A percentile compares a stretch with the other conserved stretches of the same genome.
Conservation (phyloP, 2,329 filamentous ascomycete genomes). For the Colletotrichum euphorbiae region DNA sequence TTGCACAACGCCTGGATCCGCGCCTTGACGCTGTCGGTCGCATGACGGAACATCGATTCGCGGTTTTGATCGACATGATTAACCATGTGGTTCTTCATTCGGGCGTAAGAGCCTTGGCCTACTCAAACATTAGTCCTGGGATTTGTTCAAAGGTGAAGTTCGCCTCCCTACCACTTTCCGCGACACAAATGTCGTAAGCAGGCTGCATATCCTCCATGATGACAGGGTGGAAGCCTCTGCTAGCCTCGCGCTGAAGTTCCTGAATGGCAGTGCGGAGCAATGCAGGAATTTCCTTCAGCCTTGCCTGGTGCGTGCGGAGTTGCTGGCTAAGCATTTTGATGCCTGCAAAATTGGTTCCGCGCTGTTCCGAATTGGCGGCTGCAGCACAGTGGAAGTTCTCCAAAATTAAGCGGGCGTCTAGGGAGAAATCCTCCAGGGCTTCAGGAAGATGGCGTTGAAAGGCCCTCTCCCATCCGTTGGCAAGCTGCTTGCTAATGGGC, state of each 20-base stretch:
- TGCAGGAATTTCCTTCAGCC: constrained; percentile 37
- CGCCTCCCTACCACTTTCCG: constrained; percentile 22
- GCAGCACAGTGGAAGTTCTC: constrained; percentile 35
- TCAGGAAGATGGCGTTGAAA: constrained; percentile 44
- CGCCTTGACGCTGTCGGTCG: constrained; percentile 37
- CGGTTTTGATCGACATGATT: constrained; percentile 39
- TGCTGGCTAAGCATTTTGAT: constrained; percentile 44
- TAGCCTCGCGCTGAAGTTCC: constrained; percentile 44
- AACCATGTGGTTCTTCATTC: constrained; percentile 45
- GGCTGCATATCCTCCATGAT: constrained; percentile 42
- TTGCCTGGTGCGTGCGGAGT: constrained; percentile 37
- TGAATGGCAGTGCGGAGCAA: constrained; percentile 22
- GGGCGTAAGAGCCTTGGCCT: constrained; percentile 43
- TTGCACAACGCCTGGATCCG: constrained; percentile 35
- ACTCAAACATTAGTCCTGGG: neutral
- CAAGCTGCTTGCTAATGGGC: constrained; percentile 42
- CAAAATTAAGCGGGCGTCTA: constrained; percentile 16
- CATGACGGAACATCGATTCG: constrained; percentile 41
- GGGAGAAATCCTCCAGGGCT: constrained; percentile 24
- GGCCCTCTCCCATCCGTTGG: constrained; percentile 44
- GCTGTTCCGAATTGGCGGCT: constrained; percentile 26
- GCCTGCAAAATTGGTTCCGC: constrained; percentile 27
- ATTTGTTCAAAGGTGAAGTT: neutral
- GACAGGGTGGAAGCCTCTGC: constrained; percentile 42
- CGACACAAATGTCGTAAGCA: constrained; percentile 41